These are phyloP conservation scores for Kodamaea anthophila DNA, from an alignment of 1,139 yeast species.

Conservation along the genomic window DNA sequence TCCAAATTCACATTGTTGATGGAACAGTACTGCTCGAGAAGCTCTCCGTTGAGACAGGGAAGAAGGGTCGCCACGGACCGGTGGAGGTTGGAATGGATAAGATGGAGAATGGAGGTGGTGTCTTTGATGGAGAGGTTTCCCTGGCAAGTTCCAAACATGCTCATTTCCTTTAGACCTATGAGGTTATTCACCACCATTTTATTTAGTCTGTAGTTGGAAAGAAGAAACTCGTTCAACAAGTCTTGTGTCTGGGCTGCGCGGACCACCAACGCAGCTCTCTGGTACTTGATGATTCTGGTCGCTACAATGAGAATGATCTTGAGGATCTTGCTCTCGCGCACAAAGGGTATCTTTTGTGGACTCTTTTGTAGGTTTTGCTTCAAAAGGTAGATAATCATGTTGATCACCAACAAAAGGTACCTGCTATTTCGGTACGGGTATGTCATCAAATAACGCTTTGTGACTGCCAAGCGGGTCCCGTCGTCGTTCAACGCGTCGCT, in stretches of 20 bases:
- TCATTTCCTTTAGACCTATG: slow-evolving; percentile 28
- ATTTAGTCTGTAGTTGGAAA: slow-evolving; percentile 33
- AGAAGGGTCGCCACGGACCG: slow-evolving; percentile 25
- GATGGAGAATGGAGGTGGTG: slow-evolving; percentile 17
- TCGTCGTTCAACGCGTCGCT: slow-evolving; percentile 11
- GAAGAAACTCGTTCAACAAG: slow-evolving; percentile 25
- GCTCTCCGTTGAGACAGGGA: slow-evolving; percentile 33
- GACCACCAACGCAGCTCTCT: slow-evolving; percentile 20
- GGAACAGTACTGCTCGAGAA: slow-evolving; percentile 36
- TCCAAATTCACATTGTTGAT: slow-evolving; percentile 29
- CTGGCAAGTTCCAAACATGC: no score
- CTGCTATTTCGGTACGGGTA: slow-evolving; percentile 10
- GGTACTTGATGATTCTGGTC: slow-evolving; percentile 25
- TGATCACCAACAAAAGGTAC: slow-evolving; percentile 14
- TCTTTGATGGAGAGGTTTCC: slow-evolving; percentile 13
- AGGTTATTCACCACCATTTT: slow-evolving; percentile 31
- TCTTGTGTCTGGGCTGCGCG: slow-evolving; percentile 21
- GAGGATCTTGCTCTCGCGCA: slow-evolving; percentile 19
- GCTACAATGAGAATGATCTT: slow-evolving; percentile 29
- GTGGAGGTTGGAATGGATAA: slow-evolving; percentile 27
- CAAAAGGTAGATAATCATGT: slow-evolving; percentile 21
- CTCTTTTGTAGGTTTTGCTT: slow-evolving; percentile 14
- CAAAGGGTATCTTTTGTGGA: slow-evolving; percentile 4
- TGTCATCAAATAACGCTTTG: slow-evolving; percentile 9
- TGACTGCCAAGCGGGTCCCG: slow-evolving; percentile 11